Conservation (phyloP, 306 rosid genomes). For the Fagus crenata region DNA sequence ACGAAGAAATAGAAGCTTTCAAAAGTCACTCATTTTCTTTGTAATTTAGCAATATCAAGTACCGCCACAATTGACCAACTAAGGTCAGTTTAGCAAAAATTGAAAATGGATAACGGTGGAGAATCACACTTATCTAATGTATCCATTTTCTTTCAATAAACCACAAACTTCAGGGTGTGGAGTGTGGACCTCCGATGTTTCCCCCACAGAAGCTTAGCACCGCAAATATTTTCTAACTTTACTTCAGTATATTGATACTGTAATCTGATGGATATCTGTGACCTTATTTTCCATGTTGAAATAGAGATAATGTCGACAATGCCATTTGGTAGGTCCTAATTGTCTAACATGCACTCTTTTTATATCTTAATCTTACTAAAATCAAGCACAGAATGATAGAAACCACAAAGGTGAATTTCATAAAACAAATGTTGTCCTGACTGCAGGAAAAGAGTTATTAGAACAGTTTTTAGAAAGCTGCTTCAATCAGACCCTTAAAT, state of each 20-base stretch:
- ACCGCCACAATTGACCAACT: not conserved
- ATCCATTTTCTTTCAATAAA: not conserved
- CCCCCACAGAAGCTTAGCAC: not conserved
- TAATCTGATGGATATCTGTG: not conserved
- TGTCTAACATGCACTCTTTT: too few relatives aligned
- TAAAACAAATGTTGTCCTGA: too few relatives aligned
- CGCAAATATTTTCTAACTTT: not conserved
- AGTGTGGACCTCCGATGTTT: not conserved
- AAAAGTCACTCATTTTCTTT: too few relatives aligned
- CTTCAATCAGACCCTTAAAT: too few relatives aligned
- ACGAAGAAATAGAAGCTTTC: too few relatives aligned
- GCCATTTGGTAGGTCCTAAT: not conserved
- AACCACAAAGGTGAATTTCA: too few relatives aligned
- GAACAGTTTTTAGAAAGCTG: too few relatives aligned
- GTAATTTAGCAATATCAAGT: constrained; percentile 13
- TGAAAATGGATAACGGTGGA: not conserved
- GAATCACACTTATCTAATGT: not conserved
- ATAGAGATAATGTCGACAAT: not conserved
- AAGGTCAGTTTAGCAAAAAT: not conserved
- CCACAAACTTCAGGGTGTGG: not conserved
- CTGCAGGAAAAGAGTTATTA: too few relatives aligned
- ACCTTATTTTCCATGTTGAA: not conserved
- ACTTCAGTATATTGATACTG: not conserved
- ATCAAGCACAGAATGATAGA: too few relatives aligned
- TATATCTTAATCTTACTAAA: too few relatives aligned